phyloP scores from a whole-genome alignment of 2,329 filamentous ascomycete genomes.

The Fusarium irregulare region DNA sequence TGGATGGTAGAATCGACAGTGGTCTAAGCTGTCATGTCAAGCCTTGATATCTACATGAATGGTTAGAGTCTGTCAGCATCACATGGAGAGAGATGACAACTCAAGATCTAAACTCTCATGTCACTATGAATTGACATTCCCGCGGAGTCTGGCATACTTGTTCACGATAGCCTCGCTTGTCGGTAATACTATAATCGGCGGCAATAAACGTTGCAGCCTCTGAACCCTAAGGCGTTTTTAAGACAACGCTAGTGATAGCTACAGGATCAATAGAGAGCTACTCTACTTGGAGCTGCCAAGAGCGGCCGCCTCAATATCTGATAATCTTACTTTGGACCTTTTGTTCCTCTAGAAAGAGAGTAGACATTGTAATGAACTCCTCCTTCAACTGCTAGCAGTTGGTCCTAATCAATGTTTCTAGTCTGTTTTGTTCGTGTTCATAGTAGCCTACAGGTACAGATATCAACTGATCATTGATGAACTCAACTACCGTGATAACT shows the following conservation, averaged over 20 bases:
- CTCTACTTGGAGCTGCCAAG: not conserved
- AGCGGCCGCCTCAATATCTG: not conserved
- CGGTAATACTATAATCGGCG: not conserved
- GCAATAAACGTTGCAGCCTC: not conserved
- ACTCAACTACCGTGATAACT: not conserved
- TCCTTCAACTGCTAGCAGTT: not conserved
- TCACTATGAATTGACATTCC: not conserved
- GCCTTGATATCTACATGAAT: not conserved
- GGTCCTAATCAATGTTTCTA: not conserved
- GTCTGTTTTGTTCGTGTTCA: not conserved
- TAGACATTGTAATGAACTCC: not conserved
- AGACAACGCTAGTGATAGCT: not conserved
- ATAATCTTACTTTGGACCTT: not conserved
- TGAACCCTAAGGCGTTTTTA: not conserved
- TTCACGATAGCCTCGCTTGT: conserved; percentile 4
- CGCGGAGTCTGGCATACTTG: not conserved
- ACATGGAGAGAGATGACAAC: not conserved
- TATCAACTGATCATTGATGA: not conserved
- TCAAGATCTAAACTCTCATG: not conserved
- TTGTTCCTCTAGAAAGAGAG: not conserved
- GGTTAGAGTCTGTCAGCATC: not conserved
- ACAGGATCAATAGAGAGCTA: not conserved
- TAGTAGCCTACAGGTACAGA: not conserved
- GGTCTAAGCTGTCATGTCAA: not conserved
- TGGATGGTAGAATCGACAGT: not conserved